Base-by-base conservation (phyloP, 2,329 filamentous ascomycete species). In the Cladosporium sp. region DNA sequence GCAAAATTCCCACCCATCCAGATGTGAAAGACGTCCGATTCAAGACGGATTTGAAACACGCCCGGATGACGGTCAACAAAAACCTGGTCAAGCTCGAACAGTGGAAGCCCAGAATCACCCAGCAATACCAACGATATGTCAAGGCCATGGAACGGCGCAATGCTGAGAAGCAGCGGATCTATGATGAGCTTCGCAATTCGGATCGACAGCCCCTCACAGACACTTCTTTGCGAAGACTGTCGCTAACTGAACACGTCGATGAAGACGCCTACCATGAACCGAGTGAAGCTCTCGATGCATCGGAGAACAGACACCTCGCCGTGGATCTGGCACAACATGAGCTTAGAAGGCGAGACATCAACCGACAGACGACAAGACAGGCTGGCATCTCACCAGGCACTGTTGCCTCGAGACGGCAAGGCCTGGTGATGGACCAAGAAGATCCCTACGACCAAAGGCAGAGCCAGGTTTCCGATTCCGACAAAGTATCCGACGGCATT, bases 41-140 rank as follows among this genome's bases (percentile, higher is more conserved):
- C 56, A 75, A 75, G 50, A 68, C 70, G 47, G 73, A 74, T 11
- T 64, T 86, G 41, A 70, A 74, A 41, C 71, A 73, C 36, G 84
- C 82, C 7, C 80, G 81, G 40, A 80, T 77, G 47, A 78, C 83
- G 2, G 79, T 92, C 19, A 76, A 79, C 37, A 70, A 72, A 9
- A 85, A 89, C 15, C 69, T 95, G 12, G 74, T 78, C 54, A 81
- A 84, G 56, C 75, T 99, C 24, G 91, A 96, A 68, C 71, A 77
- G 7, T 76, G 96, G 51, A 93, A 90, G 62, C 89, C 89, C 1
- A 79, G 84, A 15, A 86, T 99, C 48, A 82, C 86, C 40, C 78
- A 77, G 55, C 79, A 85, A 12, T 84, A 88, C 64, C 77, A 84
- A n/a, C 77, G 79, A 49, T 92, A 88, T 79, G 67, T 77, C 52